Percentiles rank a stretch among this genome's conserved stretches.
phyloP scores from a whole-genome alignment of 495 filamentous ascomycete genomes.

The Hyaloscypha finlandica region DNA sequence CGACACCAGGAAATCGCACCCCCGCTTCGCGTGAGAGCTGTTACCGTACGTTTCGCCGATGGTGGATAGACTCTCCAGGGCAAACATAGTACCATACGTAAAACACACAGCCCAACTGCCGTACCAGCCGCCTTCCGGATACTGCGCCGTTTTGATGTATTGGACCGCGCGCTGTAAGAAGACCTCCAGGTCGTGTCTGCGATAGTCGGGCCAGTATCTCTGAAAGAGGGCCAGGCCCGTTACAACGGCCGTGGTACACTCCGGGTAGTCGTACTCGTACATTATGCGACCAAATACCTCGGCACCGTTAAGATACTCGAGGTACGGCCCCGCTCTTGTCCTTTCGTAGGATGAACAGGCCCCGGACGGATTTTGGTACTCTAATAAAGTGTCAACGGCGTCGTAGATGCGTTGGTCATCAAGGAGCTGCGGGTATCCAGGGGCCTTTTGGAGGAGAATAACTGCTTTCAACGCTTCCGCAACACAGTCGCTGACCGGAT shows the following conservation, averaged over 20 bases:
- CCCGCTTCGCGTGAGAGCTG: constrained; percentile 65
- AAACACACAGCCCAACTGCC: constrained; percentile 96
- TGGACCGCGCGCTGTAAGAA: constrained; percentile 68
- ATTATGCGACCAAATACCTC: constrained; percentile 96
- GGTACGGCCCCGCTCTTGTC: constrained; percentile 67
- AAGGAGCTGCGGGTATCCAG: too few species aligned
- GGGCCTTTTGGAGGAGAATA: constrained; percentile 70
- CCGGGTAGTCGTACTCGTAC: constrained; percentile 95
- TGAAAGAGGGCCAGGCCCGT: constrained; percentile 80
- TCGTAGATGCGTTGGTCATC: constrained; percentile 65
- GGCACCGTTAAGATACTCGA: constrained; percentile 87
- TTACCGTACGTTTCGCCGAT: constrained; percentile 78
- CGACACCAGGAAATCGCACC: constrained; percentile 81
- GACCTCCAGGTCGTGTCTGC: constrained; percentile 66
- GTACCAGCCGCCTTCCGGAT: constrained; percentile 85
- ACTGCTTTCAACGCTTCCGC: constrained; percentile 85
- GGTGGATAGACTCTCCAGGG: constrained; percentile 76
- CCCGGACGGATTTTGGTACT: constrained; percentile 87
- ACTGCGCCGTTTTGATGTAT: constrained; percentile 81
- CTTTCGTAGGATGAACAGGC: constrained; percentile 88
- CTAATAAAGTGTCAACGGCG: constrained; percentile 84
- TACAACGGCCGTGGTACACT: constrained; percentile 94
- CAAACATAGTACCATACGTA: constrained; percentile 93
- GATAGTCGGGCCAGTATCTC: constrained; percentile 76
- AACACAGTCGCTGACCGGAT: constrained; percentile 90